Evolutionary conservation across 257 asterid species (phyloP).

Genomic region (Jaltomata sinuosa): DNA sequence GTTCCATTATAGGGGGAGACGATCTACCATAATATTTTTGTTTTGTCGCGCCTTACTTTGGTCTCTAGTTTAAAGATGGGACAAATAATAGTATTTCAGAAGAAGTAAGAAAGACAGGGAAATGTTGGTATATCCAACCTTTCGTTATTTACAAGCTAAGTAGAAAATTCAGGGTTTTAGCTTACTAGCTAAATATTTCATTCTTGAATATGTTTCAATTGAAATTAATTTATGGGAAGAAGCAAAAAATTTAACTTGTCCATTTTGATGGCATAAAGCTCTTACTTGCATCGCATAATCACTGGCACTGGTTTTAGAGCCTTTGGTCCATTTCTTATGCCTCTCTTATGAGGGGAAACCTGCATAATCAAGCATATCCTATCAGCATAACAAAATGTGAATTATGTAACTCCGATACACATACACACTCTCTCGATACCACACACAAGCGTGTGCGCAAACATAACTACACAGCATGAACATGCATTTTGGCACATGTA

Average conservation of each 20-base stretch:
- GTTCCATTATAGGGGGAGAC: background rate
- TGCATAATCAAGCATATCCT: conserved; percentile 26
- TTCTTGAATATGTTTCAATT: background rate
- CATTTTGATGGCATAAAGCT: background rate
- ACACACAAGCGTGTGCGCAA: background rate
- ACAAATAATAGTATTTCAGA: background rate
- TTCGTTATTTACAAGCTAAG: background rate
- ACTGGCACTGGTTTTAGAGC: conserved; percentile 97
- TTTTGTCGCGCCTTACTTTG: background rate
- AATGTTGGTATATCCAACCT: background rate
- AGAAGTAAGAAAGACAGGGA: background rate
- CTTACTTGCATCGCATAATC: conserved; percentile 91
- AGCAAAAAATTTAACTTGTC: background rate
- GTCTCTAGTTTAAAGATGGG: background rate
- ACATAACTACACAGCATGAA: background rate
- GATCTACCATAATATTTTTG: background rate
- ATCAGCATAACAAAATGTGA: background rate
- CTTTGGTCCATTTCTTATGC: conserved; percentile 94
- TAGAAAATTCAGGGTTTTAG: background rate
- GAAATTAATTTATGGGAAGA: background rate
- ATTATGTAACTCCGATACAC: background rate
- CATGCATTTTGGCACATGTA: background rate
- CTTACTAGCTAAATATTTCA: background rate
- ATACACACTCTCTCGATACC: background rate
- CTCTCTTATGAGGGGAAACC: conserved; percentile 79